These are phyloP conservation scores for Trichocomaceae sp. DNA, from an alignment of 2,329 filamentous ascomycete genomes.

Conservation along the genomic window DNA sequence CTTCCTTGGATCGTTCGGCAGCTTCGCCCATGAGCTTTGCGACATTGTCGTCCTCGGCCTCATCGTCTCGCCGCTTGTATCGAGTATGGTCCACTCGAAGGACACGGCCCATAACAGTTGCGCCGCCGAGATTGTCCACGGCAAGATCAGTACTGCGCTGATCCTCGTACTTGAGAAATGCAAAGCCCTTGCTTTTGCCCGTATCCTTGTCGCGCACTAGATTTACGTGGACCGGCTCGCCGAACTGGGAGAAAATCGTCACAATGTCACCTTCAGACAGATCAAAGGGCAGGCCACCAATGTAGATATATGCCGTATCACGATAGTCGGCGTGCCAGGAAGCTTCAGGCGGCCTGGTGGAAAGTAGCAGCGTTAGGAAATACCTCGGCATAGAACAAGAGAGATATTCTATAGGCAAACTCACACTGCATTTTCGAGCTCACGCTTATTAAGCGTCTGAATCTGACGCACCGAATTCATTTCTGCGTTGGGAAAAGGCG, in stretches of 20 bases:
- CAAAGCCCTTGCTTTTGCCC: conserved; percentile 89
- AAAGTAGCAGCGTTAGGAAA: conserved; percentile 2
- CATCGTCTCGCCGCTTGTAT: conserved; percentile 80
- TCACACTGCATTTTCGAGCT: conserved; percentile 81
- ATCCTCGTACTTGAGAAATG: conserved; percentile 96
- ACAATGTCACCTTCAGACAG: conserved; percentile 93
- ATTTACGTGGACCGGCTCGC: conserved; percentile 89
- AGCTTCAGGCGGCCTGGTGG: conserved; percentile 64
- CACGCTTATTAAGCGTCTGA: conserved; percentile 85
- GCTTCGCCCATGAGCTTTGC: conserved; percentile 44
- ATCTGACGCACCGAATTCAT: conserved; percentile 97
- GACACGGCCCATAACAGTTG: conserved; percentile 70
- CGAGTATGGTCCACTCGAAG: conserved; percentile 86
- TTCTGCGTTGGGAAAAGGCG: too few relatives aligned
- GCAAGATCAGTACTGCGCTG: conserved; percentile 92
- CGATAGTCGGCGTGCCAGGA: conserved; percentile 98
- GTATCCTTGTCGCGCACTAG: conserved; percentile 92
- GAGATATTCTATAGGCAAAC: conserved; percentile 27
- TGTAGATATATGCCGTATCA: conserved; percentile 94
- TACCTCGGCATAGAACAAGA: conserved; percentile 8
- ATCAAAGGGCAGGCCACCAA: conserved; percentile 87
- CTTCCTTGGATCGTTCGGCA: conserved; percentile 18
- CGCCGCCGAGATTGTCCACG: conserved; percentile 89
- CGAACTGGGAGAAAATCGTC: conserved; percentile 94
- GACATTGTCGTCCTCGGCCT: conserved; percentile 46